Base-by-base conservation (phyloP, 345 rosid genomes). In the Salix dunnii region DNA sequence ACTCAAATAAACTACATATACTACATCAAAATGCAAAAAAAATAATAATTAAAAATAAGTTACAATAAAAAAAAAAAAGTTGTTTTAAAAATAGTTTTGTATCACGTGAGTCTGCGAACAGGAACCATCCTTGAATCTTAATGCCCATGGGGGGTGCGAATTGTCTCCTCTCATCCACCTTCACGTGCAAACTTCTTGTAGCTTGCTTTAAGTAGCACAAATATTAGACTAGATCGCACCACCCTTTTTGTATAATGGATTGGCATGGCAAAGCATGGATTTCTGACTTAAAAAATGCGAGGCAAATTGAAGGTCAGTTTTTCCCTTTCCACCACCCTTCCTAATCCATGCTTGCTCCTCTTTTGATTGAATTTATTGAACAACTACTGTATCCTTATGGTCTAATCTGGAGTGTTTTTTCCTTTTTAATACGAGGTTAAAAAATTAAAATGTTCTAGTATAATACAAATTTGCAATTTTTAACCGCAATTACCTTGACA, bases 281-380 rank as follows among this genome's bases (percentile, higher is more conserved):
- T n/a, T 33, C 27, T 67, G 72, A 51, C 71, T 49, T 9, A 20
- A 28, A 27, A 69, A 53, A 69, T 55, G 27, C 17, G 55, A 42
- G 78, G 40, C 31, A 27, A 67, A 5, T 6, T 5, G 8, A 7
- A 18, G n/a, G 73, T 76, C 60, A 60, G 68, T 36, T 40, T 35
- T 58, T 58, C 78, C 42, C 67, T 60, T 76, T 58, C 73, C 73
- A 23, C 67, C 33, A 18, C 30, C 36, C 51, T 75, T 51, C 49
- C 73, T 20, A 5, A 16, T 51, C 8, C 78, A 48, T 46, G 46
- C 48, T 36, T 4, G n/a, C 63, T 74, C 71, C 63, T 48, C 71
- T 33, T 36, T 6, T 28, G 33, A 5, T n/a, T 20, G 58, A 51
- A 18, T 51, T 42, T 42, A 11, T 42, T 35, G 36, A 35, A 35